phyloP scores from a whole-genome alignment of 805 yeast genomes.

The Starmerella floris region DNA sequence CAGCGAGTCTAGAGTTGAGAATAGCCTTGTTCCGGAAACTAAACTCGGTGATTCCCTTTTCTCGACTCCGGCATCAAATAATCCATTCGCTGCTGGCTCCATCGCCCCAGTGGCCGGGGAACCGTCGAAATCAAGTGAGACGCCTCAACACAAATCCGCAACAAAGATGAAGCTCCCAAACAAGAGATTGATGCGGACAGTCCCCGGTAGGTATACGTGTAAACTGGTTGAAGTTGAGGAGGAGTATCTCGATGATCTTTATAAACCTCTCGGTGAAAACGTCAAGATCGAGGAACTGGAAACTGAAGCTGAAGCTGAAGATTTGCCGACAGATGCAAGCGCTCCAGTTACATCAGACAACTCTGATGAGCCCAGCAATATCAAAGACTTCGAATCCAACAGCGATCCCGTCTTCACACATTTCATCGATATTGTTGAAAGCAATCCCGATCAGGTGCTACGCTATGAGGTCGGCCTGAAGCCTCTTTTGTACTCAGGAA shows the following conservation, averaged over 20 bases:
- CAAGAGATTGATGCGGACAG: slow-evolving; percentile 7
- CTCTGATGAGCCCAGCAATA: slow-evolving; percentile 14
- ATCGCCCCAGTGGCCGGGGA: neutral
- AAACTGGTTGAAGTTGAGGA: slow-evolving; percentile 57
- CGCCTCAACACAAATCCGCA: neutral
- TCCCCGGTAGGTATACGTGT: slow-evolving; percentile 47
- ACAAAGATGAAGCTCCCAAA: slow-evolving; percentile 3
- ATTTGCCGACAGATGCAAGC: slow-evolving; percentile 7
- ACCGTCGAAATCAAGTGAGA: neutral
- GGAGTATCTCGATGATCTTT: slow-evolving; percentile 43
- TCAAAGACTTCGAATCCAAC: slow-evolving; percentile 28
- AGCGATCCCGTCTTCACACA: slow-evolving; percentile 61
- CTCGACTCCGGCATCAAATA: neutral
- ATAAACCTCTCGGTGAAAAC: slow-evolving; percentile 24
- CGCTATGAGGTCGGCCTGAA: slow-evolving; percentile 70
- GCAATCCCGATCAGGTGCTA: slow-evolving; percentile 75
- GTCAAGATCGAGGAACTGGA: slow-evolving; percentile 35
- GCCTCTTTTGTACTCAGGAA: slow-evolving; percentile 56
- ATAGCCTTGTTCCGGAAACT: slow-evolving; percentile 20
- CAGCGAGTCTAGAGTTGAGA: slow-evolving; percentile 33
- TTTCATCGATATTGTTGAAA: slow-evolving; percentile 60
- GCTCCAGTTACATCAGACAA: slow-evolving; percentile 10
- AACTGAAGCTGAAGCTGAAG: slow-evolving; percentile 29
- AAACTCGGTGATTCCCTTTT: slow-evolving; percentile 17
- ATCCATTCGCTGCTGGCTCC: slow-evolving; percentile 11